A percentile compares a stretch with the other conserved stretches of the same genome.
phyloP scores from a whole-genome alignment of 164 flowering plant species.

The Malania oleifera region DNA sequence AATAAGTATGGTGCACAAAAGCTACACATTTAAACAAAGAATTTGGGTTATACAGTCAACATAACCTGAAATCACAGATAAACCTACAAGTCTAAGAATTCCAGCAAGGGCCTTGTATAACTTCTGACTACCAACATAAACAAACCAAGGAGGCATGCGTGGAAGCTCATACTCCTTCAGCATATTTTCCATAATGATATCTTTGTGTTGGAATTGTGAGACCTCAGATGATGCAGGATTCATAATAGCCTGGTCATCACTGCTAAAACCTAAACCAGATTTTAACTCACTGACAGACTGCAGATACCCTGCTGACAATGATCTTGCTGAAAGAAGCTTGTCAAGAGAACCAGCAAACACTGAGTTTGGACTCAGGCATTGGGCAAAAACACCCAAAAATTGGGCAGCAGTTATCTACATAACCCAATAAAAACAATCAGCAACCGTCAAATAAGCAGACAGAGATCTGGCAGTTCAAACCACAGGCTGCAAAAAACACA shows the following conservation, averaged over 20 bases:
- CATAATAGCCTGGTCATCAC: slow-evolving; percentile 9
- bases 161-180: slow-evolving; percentile 54
- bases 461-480: slow-evolving; percentile 1
- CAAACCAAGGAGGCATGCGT: slow-evolving; percentile 93
- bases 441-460: too few species aligned
- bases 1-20: slow-evolving; percentile 7
- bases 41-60: slow-evolving; percentile 11
- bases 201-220: slow-evolving; percentile 19
- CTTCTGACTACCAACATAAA: slow-evolving; percentile 53
- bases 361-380: slow-evolving; percentile 73
- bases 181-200: slow-evolving; percentile 11
- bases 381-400: slow-evolving; percentile 59
- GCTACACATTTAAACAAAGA: neutral
- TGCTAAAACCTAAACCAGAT: slow-evolving; percentile 18
- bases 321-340: slow-evolving; percentile 42
- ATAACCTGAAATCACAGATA: slow-evolving; percentile 68
- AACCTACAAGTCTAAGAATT: slow-evolving; percentile 75
- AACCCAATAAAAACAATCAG: too few species aligned
- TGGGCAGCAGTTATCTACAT: slow-evolving; percentile 60
- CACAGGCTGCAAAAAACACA: neutral
- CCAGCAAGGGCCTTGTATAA: slow-evolving; percentile 69
- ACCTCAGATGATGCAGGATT: slow-evolving; percentile 18
- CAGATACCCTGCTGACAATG: slow-evolving; percentile 65
- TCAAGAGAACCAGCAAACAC: slow-evolving; percentile 79
- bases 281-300: slow-evolving; percentile 68